Percentiles rank a stretch among this genome's conserved stretches.
phyloP scores from a whole-genome alignment of 1,284 basidiomycete species.

The Ustilago loliicola region DNA sequence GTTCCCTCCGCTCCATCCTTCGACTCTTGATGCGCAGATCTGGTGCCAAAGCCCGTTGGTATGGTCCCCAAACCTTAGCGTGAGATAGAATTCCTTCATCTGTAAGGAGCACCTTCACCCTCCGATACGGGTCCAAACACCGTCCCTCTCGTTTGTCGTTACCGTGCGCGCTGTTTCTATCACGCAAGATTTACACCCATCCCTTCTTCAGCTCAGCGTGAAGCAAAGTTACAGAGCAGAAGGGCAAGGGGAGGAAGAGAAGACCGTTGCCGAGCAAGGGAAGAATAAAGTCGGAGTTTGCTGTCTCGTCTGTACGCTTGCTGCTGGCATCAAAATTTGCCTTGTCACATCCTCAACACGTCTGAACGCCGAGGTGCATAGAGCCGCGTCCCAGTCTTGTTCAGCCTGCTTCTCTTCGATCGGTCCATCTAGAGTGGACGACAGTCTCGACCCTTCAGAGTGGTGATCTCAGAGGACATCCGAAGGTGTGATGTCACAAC shows the following conservation, averaged over 20 bases:
- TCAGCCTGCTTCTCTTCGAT: background rate
- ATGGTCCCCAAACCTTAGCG: background rate
- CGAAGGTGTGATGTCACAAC: background rate
- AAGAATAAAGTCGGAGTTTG: background rate
- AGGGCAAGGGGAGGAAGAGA: background rate
- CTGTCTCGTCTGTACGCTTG: background rate
- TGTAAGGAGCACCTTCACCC: background rate
- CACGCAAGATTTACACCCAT: background rate
- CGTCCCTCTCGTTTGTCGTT: too few species aligned
- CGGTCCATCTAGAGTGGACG: background rate
- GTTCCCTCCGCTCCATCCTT: background rate
- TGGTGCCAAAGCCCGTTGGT: conserved; percentile 8
- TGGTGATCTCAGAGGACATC: background rate
- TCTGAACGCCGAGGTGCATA: conserved; percentile 11
- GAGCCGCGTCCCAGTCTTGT: background rate
- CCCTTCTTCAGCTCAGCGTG: background rate
- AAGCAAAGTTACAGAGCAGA: background rate
- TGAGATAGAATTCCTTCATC: background rate
- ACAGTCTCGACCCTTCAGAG: background rate
- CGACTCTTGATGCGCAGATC: background rate
- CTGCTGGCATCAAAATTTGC: background rate
- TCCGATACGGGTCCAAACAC: background rate
- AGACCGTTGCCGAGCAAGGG: background rate
- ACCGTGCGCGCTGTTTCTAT: background rate
- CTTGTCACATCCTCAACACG: background rate